Percentiles rank a stretch among this genome's conserved stretches.
Evolutionary conservation across 2,329 filamentous ascomycete species (phyloP).

Genomic region (Ophiocordyceps polyrhachis-furcata): DNA sequence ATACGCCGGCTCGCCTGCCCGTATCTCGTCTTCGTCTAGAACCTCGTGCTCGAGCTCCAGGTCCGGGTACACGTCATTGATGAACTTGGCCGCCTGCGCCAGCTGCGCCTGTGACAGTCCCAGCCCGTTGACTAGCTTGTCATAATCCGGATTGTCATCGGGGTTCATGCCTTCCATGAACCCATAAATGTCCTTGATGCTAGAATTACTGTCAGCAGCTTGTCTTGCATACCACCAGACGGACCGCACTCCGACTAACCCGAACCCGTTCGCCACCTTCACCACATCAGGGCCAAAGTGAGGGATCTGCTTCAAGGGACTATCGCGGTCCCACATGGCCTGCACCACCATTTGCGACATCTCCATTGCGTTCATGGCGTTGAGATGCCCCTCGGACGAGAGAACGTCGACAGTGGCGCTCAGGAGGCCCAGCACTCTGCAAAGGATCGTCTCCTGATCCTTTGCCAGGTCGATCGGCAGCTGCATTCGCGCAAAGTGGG

Average conservation of each 20-base stretch:
- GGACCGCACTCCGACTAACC: constrained; percentile 26
- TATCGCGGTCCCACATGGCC: constrained; percentile 97
- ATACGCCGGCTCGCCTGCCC: constrained; percentile 62
- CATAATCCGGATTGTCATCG: constrained; percentile 72
- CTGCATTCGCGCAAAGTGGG: constrained; percentile 95
- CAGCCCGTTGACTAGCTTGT: constrained; percentile 56
- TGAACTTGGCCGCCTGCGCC: constrained; percentile 79
- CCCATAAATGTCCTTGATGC: constrained; percentile 84
- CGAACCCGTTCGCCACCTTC: constrained; percentile 61
- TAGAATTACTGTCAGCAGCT: constrained; percentile 11
- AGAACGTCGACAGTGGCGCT: constrained; percentile 89
- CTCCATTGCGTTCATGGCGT: constrained; percentile 97
- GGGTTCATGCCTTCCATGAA: constrained; percentile 99
- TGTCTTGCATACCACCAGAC: no score
- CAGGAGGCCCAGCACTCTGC: constrained; percentile 70
- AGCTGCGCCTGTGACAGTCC: constrained; percentile 67
- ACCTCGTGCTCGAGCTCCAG: constrained; percentile 81
- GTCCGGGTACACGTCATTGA: constrained; percentile 91
- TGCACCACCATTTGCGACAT: constrained; percentile 99
- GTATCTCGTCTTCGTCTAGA: constrained; percentile 62
- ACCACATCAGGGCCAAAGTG: constrained; percentile 76
- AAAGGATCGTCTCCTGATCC: constrained; percentile 77
- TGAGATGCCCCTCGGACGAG: constrained; percentile 86
- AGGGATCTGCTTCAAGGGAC: constrained; percentile 91
- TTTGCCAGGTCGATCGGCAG: constrained; percentile 88